Conservation (phyloP, 768 basidiomycete species). For the Pleurotus platypus region DNA sequence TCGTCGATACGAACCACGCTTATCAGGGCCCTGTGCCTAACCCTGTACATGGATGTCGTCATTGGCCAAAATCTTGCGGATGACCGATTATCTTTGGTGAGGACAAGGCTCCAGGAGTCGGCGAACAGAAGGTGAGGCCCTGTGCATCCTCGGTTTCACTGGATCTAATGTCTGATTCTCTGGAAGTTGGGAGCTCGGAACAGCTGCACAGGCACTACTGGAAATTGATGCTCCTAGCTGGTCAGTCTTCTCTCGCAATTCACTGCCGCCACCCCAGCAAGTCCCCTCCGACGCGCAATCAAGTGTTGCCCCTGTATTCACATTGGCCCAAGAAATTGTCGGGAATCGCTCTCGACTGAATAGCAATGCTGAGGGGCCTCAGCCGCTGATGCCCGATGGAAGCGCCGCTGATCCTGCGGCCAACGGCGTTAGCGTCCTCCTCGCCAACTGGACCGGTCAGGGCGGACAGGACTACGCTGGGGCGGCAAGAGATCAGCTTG, state of each 20-base stretch:
- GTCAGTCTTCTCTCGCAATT: slow-evolving; percentile 34
- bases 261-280: slow-evolving; percentile 33
- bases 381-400: slow-evolving; percentile 54
- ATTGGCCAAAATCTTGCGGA: neutral
- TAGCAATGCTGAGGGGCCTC: slow-evolving; percentile 42
- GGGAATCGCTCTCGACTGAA: slow-evolving; percentile 39
- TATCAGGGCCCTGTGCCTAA: neutral
- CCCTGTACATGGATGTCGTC: slow-evolving; percentile 3
- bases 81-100: neutral
- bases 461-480: slow-evolving; percentile 53
- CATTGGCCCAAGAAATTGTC: slow-evolving; percentile 51
- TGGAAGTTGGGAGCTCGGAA: slow-evolving; percentile 54
- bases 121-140: neutral
- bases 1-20: neutral
- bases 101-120: neutral
- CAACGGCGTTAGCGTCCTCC: slow-evolving; percentile 67
- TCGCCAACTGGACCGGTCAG: slow-evolving; percentile 45
- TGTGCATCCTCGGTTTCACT: neutral
- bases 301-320: slow-evolving; percentile 50
- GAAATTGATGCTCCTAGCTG: slow-evolving; percentile 40
- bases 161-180: no score
- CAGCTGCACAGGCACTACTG: slow-evolving; percentile 46
- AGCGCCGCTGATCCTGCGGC: slow-evolving; percentile 77
- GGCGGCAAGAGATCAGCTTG: slow-evolving; percentile 64
- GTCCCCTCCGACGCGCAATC: slow-evolving; percentile 22